phyloP scores from a whole-genome alignment of 2,329 filamentous ascomycete genomes.

The Cercospora janseana region DNA sequence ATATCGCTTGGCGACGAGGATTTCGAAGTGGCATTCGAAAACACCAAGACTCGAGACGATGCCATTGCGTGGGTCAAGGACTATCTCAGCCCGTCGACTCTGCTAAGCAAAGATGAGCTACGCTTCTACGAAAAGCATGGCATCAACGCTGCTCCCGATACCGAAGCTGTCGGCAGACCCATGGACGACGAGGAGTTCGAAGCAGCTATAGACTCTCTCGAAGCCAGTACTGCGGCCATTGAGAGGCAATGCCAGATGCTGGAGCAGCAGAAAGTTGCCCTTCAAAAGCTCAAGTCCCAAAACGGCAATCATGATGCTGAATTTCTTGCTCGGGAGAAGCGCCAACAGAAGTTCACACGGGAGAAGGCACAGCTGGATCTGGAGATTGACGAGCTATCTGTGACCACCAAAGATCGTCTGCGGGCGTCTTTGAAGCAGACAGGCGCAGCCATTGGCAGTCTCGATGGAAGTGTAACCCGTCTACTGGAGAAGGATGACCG shows the following conservation, averaged over 20 bases:
- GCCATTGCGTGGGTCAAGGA: constrained; percentile 48
- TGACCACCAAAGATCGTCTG: constrained; percentile 37
- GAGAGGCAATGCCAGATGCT: constrained; percentile 62
- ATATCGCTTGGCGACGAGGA: constrained; percentile 47
- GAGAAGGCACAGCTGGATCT: constrained; percentile 46
- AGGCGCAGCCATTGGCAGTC: constrained; percentile 45
- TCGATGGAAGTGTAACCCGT: constrained; percentile 55
- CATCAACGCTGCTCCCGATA: background rate
- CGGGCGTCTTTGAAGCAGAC: constrained; percentile 49
- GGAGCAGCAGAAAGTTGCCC: constrained; percentile 60
- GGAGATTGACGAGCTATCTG: constrained; percentile 36
- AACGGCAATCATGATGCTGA: constrained; percentile 13
- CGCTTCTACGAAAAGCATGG: constrained; percentile 42
- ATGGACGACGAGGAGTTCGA: constrained; percentile 60
- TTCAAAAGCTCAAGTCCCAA: constrained; percentile 55
- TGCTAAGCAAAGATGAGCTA: constrained; percentile 51
- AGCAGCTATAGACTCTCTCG: constrained; percentile 62
- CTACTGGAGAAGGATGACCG: constrained; percentile 56
- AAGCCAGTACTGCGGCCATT: constrained; percentile 62
- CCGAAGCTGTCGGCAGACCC: constrained; percentile 39
- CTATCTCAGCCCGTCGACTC: constrained; percentile 46
- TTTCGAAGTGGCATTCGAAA: constrained; percentile 49
- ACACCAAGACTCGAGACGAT: constrained; percentile 42
- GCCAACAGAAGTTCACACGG: constrained; percentile 33
- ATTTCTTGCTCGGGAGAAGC: constrained; percentile 12